Evolutionary conservation across 2,329 filamentous ascomycete genomes (phyloP).

Genomic region (Fusarium coicis): DNA sequence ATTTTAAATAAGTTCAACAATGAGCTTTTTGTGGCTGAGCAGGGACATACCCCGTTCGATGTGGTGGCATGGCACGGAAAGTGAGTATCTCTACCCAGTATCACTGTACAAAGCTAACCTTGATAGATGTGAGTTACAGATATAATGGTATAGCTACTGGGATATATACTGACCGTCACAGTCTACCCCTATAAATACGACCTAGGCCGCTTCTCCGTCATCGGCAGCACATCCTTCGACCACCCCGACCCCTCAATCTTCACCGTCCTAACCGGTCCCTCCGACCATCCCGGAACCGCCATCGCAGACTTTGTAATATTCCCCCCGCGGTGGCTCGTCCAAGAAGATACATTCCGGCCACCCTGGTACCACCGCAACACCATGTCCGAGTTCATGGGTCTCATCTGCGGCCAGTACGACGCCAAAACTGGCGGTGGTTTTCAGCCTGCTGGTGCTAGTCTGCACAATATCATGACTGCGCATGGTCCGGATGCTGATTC

Average conservation of each 20-base stretch:
- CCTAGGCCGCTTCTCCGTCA: slow-evolving; percentile 78
- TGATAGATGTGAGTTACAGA: slow-evolving; percentile 22
- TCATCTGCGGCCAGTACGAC: slow-evolving; percentile 68
- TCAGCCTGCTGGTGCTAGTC: slow-evolving; percentile 65
- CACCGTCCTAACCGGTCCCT: slow-evolving; percentile 74
- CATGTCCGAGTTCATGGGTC: slow-evolving; percentile 73
- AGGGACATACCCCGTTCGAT: slow-evolving; percentile 80
- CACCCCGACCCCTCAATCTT: slow-evolving; percentile 85
- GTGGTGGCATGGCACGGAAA: slow-evolving; percentile 85
- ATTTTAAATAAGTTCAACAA: slow-evolving; percentile 74
- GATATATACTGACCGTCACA: not conserved
- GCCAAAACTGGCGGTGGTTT: slow-evolving; percentile 70
- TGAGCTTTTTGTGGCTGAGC: slow-evolving; percentile 64
- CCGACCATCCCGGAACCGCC: slow-evolving; percentile 69
- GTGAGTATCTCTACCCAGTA: slow-evolving; percentile 60
- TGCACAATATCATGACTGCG: slow-evolving; percentile 79
- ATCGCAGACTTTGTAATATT: slow-evolving; percentile 80
- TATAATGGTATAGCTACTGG: accelerated
- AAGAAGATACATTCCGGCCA: slow-evolving; percentile 76
- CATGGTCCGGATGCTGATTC: slow-evolving; percentile 70
- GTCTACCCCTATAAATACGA: slow-evolving; percentile 81
- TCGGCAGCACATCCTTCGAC: slow-evolving; percentile 72
- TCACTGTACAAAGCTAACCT: not conserved
- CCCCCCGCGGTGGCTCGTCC: slow-evolving; percentile 76
- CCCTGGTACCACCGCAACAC: slow-evolving; percentile 80